phyloP scores from a whole-genome alignment of 1,139 yeast species.

The Petasospora rhodanensis region DNA sequence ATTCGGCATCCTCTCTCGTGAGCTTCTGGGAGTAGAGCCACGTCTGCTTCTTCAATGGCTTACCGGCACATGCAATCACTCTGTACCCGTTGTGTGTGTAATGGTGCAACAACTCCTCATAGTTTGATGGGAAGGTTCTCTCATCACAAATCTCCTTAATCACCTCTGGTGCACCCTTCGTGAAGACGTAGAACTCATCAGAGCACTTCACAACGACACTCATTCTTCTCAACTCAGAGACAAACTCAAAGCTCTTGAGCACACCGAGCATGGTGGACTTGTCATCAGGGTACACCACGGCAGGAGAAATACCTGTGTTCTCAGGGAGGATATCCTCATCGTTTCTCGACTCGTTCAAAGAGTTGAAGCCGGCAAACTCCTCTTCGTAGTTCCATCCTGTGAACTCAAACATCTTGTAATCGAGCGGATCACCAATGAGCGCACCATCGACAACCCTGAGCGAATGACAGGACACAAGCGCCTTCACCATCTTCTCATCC shows the following conservation, averaged over 20 bases:
- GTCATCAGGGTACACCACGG: constrained; percentile 41
- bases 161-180: constrained; percentile 98
- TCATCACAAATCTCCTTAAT: constrained; percentile 72
- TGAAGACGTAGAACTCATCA: constrained; percentile 45
- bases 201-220: constrained; percentile 62
- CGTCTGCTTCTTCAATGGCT: constrained; percentile 39
- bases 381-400: constrained; percentile 75
- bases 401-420: constrained; percentile 87
- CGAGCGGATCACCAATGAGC: constrained; percentile 89
- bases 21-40: constrained; percentile 40
- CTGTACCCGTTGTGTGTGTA: constrained; percentile 93
- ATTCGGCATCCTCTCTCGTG: constrained; percentile 63
- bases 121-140: constrained; percentile 68
- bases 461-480: constrained; percentile 87
- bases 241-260: constrained; percentile 75
- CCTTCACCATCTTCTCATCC: constrained; percentile 29
- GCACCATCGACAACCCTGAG: constrained; percentile 74
- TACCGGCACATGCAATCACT: constrained; percentile 91
- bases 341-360: constrained; percentile 31
- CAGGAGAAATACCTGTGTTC: constrained; percentile 39
- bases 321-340: constrained; percentile 37
- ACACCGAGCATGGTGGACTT: constrained; percentile 41
- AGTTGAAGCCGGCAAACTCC: constrained; percentile 42
- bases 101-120: constrained; percentile 65
- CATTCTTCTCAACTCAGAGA: constrained; percentile 85